A percentile compares a stretch with the other conserved stretches of the same genome.
Conservation (phyloP, 345 rosid genomes). For the Kernera saxatilis region DNA sequence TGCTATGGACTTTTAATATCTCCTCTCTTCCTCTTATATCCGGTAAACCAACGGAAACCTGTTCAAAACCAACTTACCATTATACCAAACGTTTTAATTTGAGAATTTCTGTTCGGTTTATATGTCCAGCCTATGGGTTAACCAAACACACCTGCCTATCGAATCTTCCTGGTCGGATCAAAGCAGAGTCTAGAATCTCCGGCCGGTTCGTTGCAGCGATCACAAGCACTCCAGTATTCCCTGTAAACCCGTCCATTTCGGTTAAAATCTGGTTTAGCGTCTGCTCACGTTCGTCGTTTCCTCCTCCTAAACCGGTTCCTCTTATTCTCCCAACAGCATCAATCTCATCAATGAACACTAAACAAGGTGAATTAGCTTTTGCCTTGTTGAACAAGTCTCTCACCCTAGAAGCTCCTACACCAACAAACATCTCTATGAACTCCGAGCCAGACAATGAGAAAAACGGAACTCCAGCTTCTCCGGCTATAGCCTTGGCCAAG, state of each 20-base stretch:
- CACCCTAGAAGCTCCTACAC: slow-evolving; percentile 72
- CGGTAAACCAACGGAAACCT: slow-evolving; percentile 66
- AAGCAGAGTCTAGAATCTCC: slow-evolving; percentile 67
- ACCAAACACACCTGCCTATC: slow-evolving; percentile 50
- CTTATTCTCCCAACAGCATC: slow-evolving; percentile 80
- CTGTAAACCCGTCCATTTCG: slow-evolving; percentile 71
- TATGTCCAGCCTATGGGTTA: too few relatives aligned
- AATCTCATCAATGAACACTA: slow-evolving; percentile 77
- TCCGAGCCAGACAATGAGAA: slow-evolving; percentile 68
- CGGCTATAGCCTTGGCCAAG: slow-evolving; percentile 73
- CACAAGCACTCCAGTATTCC: slow-evolving; percentile 62
- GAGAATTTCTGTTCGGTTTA: not conserved
- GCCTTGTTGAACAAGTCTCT: slow-evolving; percentile 80
- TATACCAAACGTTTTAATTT: not conserved
- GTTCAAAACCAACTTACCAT: not conserved
- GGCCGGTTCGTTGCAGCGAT: slow-evolving; percentile 80
- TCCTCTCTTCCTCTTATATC: slow-evolving; percentile 74
- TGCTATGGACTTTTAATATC: slow-evolving; percentile 64
- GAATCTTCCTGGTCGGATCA: slow-evolving; percentile 75
- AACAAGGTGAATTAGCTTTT: slow-evolving; percentile 59
- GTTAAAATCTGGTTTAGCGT: slow-evolving; percentile 76
- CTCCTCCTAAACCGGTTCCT: slow-evolving; percentile 84
- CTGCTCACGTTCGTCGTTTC: slow-evolving; percentile 82
- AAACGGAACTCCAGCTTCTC: slow-evolving; percentile 81
- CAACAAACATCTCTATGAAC: slow-evolving; percentile 82